Evolutionary conservation across 2,329 filamentous ascomycete species (phyloP), one percentile per base, ranked within the genome.

Genomic region (Fusarium bulbicola): DNA sequence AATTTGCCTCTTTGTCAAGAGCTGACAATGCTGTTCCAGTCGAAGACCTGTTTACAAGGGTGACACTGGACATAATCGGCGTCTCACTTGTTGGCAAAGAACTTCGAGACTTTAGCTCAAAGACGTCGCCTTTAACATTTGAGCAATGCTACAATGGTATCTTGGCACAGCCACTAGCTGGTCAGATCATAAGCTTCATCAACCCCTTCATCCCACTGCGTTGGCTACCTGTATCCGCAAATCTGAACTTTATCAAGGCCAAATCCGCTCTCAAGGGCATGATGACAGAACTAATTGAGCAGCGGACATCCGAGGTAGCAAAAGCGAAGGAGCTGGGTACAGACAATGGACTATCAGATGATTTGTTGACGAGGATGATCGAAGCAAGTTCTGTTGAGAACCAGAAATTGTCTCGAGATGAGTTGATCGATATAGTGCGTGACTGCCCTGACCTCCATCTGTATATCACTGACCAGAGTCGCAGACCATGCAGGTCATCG

Each of bases 331-430:
- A 30, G 10, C 4, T 46, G 6, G 42, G 28, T 4, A 24, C 40
- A 13, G n/a, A 18, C 3, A 20, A 7, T 26, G 16, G 11, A 8
- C 6, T 70, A 30, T 63, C 68, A 7, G 63, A 71, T n/a, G 62
- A 73, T 7, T 18, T 73, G 5, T 46, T 73, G 49, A 73, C 70
- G 1, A 72, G 70, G 1, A 73, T 71, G 61, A 70, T 73, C 4
- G 61, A 66, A 21, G 61, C 68, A 1, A 72, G 68, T 11, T 36
- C 59, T 13, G n/a, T 15, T 3, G 68, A 71, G 20, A 49, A 57
- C 3, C 52, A 63, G 28, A 73, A 24, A 5, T 20, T 73, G 11
- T 67, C 61, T 7, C 50, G 58, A 16, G 47, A 73, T n/a, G 70
- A 73, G 24, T 14, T 73, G 18, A 70, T 71, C 10, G 70, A 73